These are phyloP conservation scores for Monosporascus sp. DNA, from an alignment of 2,329 filamentous ascomycete species.

Conservation along the genomic window DNA sequence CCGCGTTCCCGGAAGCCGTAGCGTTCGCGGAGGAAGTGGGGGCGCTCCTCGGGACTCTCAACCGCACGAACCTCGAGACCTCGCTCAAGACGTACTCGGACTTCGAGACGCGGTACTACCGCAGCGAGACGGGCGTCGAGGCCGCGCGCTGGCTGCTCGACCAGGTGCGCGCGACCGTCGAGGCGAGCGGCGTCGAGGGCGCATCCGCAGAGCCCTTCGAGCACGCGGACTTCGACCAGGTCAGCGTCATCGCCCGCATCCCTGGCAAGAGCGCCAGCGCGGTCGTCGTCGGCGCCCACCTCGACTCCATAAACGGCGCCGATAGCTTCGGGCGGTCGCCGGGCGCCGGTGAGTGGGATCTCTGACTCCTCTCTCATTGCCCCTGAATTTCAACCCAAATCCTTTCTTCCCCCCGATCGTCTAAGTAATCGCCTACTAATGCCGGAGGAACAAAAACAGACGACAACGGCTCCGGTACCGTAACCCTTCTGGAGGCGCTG, in stretches of 20 bases:
- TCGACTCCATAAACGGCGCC: slow-evolving; percentile 90
- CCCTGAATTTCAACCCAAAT: neutral
- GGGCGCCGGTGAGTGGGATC: neutral
- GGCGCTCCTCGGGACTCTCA: neutral
- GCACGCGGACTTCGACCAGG: slow-evolving; percentile 73
- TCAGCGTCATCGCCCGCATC: slow-evolving; percentile 80
- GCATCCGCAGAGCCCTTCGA: slow-evolving; percentile 65
- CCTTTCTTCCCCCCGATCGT: neutral
- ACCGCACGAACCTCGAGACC: neutral
- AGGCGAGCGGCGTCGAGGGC: slow-evolving; percentile 57
- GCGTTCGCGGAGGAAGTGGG: neutral
- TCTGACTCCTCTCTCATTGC: too few species aligned
- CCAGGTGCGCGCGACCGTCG: slow-evolving; percentile 35
- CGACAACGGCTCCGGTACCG: slow-evolving; percentile 82
- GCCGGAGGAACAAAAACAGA: slow-evolving; percentile 61
- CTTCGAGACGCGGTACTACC: slow-evolving; percentile 51
- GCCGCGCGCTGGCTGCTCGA: slow-evolving; percentile 81
- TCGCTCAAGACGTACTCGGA: neutral
- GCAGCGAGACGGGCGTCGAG: slow-evolving; percentile 65
- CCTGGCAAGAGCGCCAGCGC: slow-evolving; percentile 77
- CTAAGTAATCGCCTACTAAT: neutral
- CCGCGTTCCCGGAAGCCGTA: neutral
- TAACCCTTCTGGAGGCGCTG: slow-evolving; percentile 85
- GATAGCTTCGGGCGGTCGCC: slow-evolving; percentile 66
- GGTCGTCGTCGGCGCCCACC: slow-evolving; percentile 78